Evolutionary conservation across 2,329 filamentous ascomycete genomes (phyloP), one percentile per base, ranked within the genome.

Genomic region (Penicillium sp.): DNA sequence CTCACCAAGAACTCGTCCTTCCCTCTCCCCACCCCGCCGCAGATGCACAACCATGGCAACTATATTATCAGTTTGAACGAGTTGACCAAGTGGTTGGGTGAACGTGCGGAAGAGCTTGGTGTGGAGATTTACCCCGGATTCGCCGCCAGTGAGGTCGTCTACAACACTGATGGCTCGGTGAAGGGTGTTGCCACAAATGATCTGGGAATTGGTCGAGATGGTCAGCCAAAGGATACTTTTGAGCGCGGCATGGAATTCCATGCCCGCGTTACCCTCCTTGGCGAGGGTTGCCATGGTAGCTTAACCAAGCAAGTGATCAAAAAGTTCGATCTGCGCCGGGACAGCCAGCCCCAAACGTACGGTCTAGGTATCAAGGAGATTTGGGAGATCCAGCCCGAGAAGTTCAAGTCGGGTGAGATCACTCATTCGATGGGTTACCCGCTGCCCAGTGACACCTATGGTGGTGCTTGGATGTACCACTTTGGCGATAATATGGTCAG

Each of bases 231-330:
- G 81, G 90, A 95, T 58, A 89, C 84, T 6, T 99, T 97, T 72
- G 93, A 98, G 82, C 86, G 95, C 63, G 95, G 95, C 62, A 99
- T 99, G 95, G 95, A 97, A 79, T 99, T 99, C 75, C 93, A 97
- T 73, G 94, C 95, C 6, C 85, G 90, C 60, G 89, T 95, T 53
- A 99, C 95, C 40, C 83, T 99, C 58, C 93, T 99, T 61, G 95
- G 86, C 13, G 95, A 99, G 80, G 95, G 95, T 13, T 98, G 94
- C 74, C 95, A 99, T 75, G 95, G 95, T 64, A 97, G 92, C 79
- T 79, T 99, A 78, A 94, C 89, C 55, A 99, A 99, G 82, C 91
- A 97, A 78, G 89, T 98, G 57, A 91, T 92, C 69, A 95, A 93
- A 78, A 97, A 96, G 75, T 99, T 92, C 69, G 92, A 98, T 73